phyloP scores from a whole-genome alignment of 2,329 filamentous ascomycete genomes.

The Penicillium italicum region DNA sequence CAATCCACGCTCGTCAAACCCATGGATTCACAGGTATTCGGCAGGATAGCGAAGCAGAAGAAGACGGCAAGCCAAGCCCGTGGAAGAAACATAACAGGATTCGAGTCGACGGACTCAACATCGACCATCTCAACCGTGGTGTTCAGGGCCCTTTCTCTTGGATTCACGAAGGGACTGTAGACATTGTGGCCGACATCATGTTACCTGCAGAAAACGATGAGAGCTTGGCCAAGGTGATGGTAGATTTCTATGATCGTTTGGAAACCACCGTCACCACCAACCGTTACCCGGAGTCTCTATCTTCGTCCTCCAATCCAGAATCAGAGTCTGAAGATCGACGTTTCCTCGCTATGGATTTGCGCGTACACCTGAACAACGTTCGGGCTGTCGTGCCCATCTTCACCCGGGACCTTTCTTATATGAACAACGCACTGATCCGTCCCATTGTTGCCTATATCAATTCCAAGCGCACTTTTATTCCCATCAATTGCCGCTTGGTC shows the following conservation, averaged over 20 bases:
- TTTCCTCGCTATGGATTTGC: slow-evolving; percentile 88
- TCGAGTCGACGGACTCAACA: slow-evolving; percentile 87
- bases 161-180: slow-evolving; percentile 96
- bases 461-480: slow-evolving; percentile 89
- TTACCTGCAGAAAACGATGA: slow-evolving; percentile 85
- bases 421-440: slow-evolving; percentile 90
- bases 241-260: slow-evolving; percentile 94
- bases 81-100: slow-evolving; percentile 97
- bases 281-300: slow-evolving; percentile 47
- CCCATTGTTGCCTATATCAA: slow-evolving; percentile 99
- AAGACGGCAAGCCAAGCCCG: slow-evolving; percentile 62
- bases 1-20: slow-evolving; percentile 88
- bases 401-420: slow-evolving; percentile 85
- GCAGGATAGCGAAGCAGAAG: slow-evolving; percentile 53
- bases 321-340: slow-evolving; percentile 55
- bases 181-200: slow-evolving; percentile 94
- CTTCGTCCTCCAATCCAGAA: slow-evolving; percentile 20
- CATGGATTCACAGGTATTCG: slow-evolving; percentile 71
- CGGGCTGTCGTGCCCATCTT: slow-evolving; percentile 91
- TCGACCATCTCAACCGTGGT: slow-evolving; percentile 91
- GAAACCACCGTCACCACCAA: slow-evolving; percentile 87
- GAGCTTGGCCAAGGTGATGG: slow-evolving; percentile 87
- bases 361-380: slow-evolving; percentile 93
- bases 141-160: slow-evolving; percentile 93
- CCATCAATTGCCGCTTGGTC: slow-evolving; percentile 88